Conservation (phyloP, 768 basidiomycete genomes). For the Exidia glandulosa region DNA sequence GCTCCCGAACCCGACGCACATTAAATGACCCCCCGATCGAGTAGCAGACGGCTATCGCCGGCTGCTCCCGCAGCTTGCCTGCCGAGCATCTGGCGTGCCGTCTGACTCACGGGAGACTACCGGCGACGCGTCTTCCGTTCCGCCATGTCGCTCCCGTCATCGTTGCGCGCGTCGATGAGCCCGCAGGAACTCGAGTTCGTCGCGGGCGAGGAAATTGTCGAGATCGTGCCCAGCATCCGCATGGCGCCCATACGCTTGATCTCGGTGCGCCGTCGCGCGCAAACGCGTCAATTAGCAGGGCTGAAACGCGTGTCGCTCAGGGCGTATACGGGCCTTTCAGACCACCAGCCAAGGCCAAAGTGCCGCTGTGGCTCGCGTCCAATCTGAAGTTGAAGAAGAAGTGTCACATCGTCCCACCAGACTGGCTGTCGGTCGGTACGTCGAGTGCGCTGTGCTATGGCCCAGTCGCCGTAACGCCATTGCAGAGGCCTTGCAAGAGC, state of each 20-base stretch:
- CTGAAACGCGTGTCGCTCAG: constrained; percentile 29
- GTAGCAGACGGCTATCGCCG: too few relatives aligned
- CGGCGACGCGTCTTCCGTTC: background rate
- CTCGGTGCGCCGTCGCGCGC: constrained; percentile 41
- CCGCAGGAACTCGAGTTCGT: constrained; percentile 84
- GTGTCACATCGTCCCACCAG: constrained; percentile 83
- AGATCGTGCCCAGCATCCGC: constrained; percentile 77
- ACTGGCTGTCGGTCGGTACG: constrained; percentile 82
- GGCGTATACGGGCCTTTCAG: constrained; percentile 88
- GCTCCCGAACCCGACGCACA: too few relatives aligned
- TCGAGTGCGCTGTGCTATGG: constrained; percentile 3
- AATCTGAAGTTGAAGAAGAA: constrained; percentile 92
- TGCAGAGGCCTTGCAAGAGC: constrained; percentile 70
- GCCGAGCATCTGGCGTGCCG: too few relatives aligned
- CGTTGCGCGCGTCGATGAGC: constrained; percentile 59
- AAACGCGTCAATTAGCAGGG: constrained; percentile 1
- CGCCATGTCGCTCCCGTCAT: constrained; percentile 66
- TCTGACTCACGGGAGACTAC: too few relatives aligned
- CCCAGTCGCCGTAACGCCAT: background rate
- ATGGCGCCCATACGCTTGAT: constrained; percentile 91
- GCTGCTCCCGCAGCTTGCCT: too few relatives aligned
- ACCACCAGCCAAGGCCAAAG: constrained; percentile 70
- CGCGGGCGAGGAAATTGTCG: constrained; percentile 72
- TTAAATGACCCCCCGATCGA: too few relatives aligned
- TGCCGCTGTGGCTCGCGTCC: constrained; percentile 95